Evolutionary conservation across 2,329 filamentous ascomycete genomes (phyloP).

Genomic region (Neofusicoccum kwambonambiense): DNA sequence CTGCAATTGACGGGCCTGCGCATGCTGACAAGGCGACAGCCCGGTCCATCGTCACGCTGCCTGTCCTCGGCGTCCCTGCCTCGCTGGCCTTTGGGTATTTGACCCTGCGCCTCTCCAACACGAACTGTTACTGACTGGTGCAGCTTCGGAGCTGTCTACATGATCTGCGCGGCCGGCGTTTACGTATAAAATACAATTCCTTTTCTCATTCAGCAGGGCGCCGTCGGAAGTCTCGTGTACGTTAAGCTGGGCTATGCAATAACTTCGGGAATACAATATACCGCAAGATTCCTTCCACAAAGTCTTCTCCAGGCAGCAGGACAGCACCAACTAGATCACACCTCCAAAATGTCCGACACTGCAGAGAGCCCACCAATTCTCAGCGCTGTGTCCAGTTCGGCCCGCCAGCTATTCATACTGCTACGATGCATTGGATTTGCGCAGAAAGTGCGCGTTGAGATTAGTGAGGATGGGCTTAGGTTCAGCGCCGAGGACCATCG

Average conservation of each 20-base stretch:
- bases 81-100: constrained; percentile 81
- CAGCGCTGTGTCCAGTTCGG: constrained; percentile 73
- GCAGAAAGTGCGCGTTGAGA: constrained; percentile 65
- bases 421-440: constrained; percentile 63
- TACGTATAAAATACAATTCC: constrained; percentile 69
- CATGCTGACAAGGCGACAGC: constrained; percentile 53
- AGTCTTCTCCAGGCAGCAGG: neutral
- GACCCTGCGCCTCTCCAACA: neutral
- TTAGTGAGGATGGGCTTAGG: constrained; percentile 79
- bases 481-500: constrained; percentile 86
- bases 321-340: neutral
- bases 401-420: constrained; percentile 68
- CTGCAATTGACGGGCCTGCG: neutral
- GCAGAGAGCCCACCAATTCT: constrained; percentile 56
- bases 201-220: constrained; percentile 24
- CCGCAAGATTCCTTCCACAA: constrained; percentile 19
- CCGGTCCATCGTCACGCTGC: constrained; percentile 74
- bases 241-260: constrained; percentile 36
- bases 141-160: constrained; percentile 92
- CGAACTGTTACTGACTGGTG: constrained; percentile 19
- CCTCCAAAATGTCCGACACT: neutral
- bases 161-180: constrained; percentile 98
- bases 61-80: constrained; percentile 78
- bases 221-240: constrained; percentile 34
- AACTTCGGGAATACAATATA: constrained; percentile 25